Evolutionary conservation across 805 yeast species (phyloP), one percentile per base, ranked within the genome.

Genomic region (Ogataea salicorniae): DNA sequence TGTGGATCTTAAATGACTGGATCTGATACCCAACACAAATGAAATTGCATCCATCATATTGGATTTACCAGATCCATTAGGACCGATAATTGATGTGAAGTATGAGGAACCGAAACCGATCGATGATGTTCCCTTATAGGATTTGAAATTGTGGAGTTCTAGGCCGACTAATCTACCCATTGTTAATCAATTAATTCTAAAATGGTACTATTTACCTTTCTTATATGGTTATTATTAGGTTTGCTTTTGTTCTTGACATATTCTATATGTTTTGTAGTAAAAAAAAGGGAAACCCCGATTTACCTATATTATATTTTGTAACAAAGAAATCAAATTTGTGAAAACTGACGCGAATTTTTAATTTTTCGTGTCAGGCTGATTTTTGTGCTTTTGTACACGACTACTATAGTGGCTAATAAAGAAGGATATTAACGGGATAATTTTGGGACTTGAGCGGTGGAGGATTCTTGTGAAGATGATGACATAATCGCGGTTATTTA

Each of bases 61-160:
- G 15, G 98, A 91, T 67, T 94, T 94, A 2, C 99, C 99, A 13
- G 96, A 86, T 8, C 99, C 99, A 73, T 94, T 94, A n/a, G 98
- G 98, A 1, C 99, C 99, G 48, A 94, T 87, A 52, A 94, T 87
- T 40, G 95, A 84, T 1, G 96, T 88, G 70, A 94, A 94, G 50
- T 77, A 74, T 0, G 91, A 79, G 13, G 83, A 75, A 0, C 97
- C 97, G 66, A 94, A 86, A 2, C 94, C 95, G 20, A 92, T 79
- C 5, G 75, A 74, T 16, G 88, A 76, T 0, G 77, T 75, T 0
- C 96, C 97, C 46, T 78, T 74, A 62, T 94, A 94, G 0, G 97
- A 91, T 70, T 94, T 94, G 80, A 94, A 94, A 66, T 94, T 89
- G 66, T 77, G 72, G 34, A 91, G 70, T 62, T 87, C 96, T 45